phyloP scores from a whole-genome alignment of 768 basidiomycete genomes.

The Paxillus involutus region DNA sequence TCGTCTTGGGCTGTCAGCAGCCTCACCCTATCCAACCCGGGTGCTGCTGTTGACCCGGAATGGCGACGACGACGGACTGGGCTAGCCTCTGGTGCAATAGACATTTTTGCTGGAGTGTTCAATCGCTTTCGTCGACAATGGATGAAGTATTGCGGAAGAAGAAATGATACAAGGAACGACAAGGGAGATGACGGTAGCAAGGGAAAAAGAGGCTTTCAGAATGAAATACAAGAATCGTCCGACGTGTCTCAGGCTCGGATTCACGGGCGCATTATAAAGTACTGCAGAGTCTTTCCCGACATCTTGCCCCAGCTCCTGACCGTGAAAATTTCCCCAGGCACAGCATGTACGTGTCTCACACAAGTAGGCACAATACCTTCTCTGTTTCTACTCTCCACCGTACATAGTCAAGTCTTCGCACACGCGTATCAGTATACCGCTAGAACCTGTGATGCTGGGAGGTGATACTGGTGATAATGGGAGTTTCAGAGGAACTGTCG shows the following conservation, averaged over 20 bases:
- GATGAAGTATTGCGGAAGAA: neutral
- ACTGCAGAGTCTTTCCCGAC: no score
- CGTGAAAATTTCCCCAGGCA: slow-evolving; percentile 13
- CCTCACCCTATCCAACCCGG: slow-evolving; percentile 21
- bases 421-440: neutral
- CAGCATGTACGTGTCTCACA: slow-evolving; percentile 12
- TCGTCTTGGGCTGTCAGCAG: slow-evolving; percentile 18
- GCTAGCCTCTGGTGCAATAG: slow-evolving; percentile 11
- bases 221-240: neutral
- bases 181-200: neutral
- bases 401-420: neutral
- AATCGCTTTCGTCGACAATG: no score
- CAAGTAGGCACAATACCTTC: slow-evolving; percentile 15
- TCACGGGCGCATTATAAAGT: neutral
- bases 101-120: slow-evolving; percentile 1
- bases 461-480: neutral
- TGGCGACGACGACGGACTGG: slow-evolving; percentile 56
- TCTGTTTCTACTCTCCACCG: neutral
- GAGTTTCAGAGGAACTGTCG: neutral
- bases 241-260: neutral
- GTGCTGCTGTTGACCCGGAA: slow-evolving; percentile 51
- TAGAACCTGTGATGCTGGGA: neutral
- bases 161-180: slow-evolving; percentile 2
- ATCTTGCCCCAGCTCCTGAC: neutral
- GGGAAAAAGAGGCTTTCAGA: neutral